phyloP scores from a whole-genome alignment of 1,284 basidiomycete genomes.

The Puccinia hordei region DNA sequence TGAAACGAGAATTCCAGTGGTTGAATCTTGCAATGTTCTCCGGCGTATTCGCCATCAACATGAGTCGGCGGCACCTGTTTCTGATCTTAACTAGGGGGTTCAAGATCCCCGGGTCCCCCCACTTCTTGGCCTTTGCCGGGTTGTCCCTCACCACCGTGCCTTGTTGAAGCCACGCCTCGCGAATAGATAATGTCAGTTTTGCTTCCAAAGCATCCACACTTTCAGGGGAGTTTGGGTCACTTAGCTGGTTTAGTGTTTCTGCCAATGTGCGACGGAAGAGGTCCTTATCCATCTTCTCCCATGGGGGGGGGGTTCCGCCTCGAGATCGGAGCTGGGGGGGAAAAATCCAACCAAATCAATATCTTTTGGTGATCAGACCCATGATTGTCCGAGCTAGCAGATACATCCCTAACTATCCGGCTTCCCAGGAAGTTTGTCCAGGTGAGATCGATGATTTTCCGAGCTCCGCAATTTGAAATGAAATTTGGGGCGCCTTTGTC shows the following conservation, averaged over 20 bases:
- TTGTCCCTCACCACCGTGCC: background rate
- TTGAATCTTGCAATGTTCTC: background rate
- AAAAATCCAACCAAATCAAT: background rate
- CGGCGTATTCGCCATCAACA: background rate
- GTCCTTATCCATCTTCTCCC: background rate
- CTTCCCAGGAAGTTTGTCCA: slow-evolving; percentile 12
- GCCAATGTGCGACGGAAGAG: background rate
- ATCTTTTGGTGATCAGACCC: background rate
- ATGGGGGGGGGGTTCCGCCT: background rate
- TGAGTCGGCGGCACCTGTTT: background rate
- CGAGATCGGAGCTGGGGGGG: background rate
- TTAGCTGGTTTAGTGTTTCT: background rate
- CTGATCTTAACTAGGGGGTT: slow-evolving; percentile 7
- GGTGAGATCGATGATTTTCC: slow-evolving; percentile 1
- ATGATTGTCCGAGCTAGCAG: background rate
- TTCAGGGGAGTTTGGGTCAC: too few relatives aligned
- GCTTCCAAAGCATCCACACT: background rate
- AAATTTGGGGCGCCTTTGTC: background rate
- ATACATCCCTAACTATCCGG: background rate
- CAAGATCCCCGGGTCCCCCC: slow-evolving; percentile 15
- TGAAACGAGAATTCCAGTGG: slow-evolving; percentile 9
- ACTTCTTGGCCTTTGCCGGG: background rate
- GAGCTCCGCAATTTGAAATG: background rate
- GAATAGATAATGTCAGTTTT: background rate
- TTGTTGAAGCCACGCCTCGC: background rate